phyloP scores from a whole-genome alignment of 2,329 filamentous ascomycete species.

The Emydomyces testavorans region DNA sequence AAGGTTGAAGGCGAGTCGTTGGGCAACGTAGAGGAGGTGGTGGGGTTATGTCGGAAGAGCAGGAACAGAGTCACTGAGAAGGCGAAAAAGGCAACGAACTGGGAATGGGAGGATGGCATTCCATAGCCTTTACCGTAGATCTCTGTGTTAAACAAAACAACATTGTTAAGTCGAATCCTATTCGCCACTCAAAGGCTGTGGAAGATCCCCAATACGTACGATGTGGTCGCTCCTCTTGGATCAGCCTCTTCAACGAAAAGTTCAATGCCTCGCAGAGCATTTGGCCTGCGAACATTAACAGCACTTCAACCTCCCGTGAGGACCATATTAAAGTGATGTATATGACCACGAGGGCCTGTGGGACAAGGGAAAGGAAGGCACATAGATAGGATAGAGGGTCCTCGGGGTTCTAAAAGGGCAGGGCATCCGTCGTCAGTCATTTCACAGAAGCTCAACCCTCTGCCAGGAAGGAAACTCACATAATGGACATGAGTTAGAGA shows the following conservation, averaged over 20 bases:
- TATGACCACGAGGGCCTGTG: conserved; percentile 78
- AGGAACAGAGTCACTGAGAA: conserved; percentile 76
- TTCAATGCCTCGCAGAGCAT: conserved; percentile 85
- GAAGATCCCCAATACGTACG: conserved; percentile 42
- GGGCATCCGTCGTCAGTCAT: not conserved
- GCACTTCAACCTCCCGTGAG: conserved; percentile 78
- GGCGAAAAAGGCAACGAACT: conserved; percentile 88
- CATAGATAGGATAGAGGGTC: conserved; percentile 77
- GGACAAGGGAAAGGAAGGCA: conserved; percentile 87
- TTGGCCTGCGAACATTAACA: conserved; percentile 84
- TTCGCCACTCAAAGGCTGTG: no score
- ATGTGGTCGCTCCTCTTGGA: conserved; percentile 80
- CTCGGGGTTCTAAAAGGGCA: conserved; percentile 59
- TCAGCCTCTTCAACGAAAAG: conserved; percentile 74
- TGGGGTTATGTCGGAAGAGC: conserved; percentile 61
- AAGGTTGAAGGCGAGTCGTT: conserved; percentile 32
- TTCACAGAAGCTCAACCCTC: no score
- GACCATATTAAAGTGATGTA: conserved; percentile 87
- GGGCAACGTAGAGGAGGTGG: conserved; percentile 15
- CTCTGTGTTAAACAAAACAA: not conserved
- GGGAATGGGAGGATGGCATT: conserved; percentile 91
- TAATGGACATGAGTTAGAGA: conserved; percentile 95
- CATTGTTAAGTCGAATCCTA: not conserved
- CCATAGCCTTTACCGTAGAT: conserved; percentile 80
- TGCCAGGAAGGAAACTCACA: conserved; percentile 48